Base-by-base conservation (phyloP, 148 eudicot genomes). In the Persicaria tinctoria region DNA sequence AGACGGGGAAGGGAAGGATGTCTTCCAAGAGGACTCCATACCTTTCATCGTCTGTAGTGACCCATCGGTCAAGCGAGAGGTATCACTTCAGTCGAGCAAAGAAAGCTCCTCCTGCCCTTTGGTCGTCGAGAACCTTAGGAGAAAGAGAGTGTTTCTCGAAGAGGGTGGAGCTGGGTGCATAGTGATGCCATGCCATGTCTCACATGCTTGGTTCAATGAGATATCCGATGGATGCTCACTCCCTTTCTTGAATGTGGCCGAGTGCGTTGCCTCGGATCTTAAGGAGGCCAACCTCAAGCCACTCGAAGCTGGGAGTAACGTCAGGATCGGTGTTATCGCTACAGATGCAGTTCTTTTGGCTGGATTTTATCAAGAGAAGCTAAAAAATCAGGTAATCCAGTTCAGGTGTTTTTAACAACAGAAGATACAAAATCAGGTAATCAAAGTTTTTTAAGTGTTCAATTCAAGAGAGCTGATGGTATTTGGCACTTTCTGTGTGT, bases 21-120 rank as follows among this genome's bases (percentile, higher is more conserved):
- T 11, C 12, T 66, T 47, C 1, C 70, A 66, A 38, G 70, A 66
- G 41, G 59, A 75, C 14, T 59, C 76, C 23, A 32, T 86, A 51
- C 88, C 92, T 53, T 88, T 86, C 41, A 83, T 88, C 1, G 83
- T 88, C 48, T 83, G 85, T 70, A 86, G 84, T 8, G 92, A 88
- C 75, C 87, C 89, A 1, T 11, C 70, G 4, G 32, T 83, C 11
- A 55, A 79, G 77, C 49, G 69, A 59, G 70, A 66, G 47, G 49
- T 69, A 45, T 46, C 72, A 7, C 23, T 46, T 48, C 51, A 32
- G 32, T 32, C n/a, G 7, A 16, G 11, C 6, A 68, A 10, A 53
- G n/a, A 10, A 10, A 9, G 16, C 9, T 41, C 17, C 5, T 9
- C 18, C 0, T 23, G 11, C 8, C 51, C 41, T 71, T 27, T 38